phyloP scores from a whole-genome alignment of 108 stramenopile species.

The Schizochytrium sp. region DNA sequence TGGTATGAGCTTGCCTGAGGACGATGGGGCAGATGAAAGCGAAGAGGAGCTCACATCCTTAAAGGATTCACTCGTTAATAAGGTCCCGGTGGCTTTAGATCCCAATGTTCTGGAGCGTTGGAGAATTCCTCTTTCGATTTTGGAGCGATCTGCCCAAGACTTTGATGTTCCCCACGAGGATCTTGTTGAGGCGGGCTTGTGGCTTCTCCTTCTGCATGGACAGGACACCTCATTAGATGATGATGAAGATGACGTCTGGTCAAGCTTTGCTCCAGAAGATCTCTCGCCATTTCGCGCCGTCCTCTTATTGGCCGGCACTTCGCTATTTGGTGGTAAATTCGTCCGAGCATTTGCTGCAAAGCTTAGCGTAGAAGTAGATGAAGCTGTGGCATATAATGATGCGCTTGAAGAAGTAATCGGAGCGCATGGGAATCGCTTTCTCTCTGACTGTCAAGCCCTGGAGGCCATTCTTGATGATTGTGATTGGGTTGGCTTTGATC shows the following conservation, averaged over 20 bases:
- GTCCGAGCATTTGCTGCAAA: no score
- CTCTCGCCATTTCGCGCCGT: background rate
- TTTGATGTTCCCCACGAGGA: background rate
- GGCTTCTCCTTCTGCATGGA: conserved; percentile 2
- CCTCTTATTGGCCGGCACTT: background rate
- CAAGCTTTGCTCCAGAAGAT: background rate
- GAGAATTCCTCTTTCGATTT: background rate
- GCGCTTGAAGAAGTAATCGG: background rate
- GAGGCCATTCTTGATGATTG: background rate
- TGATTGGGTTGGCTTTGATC: conserved; percentile 52
- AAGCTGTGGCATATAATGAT: no score
- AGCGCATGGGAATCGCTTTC: background rate
- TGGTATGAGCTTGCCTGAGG: no score
- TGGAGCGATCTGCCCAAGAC: background rate
- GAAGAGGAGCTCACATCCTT: no score
- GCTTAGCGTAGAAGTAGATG: no score
- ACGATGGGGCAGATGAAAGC: no score
- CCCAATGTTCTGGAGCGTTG: no score
- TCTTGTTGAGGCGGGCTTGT: conserved; percentile 4
- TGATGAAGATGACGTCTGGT: background rate
- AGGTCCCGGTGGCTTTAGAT: no score
- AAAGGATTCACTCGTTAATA: no score
- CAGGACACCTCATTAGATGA: background rate
- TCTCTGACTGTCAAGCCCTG: background rate
- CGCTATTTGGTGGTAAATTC: background rate